Conservation (phyloP, 139 green algal genomes). For the Eudorina sp. region DNA sequence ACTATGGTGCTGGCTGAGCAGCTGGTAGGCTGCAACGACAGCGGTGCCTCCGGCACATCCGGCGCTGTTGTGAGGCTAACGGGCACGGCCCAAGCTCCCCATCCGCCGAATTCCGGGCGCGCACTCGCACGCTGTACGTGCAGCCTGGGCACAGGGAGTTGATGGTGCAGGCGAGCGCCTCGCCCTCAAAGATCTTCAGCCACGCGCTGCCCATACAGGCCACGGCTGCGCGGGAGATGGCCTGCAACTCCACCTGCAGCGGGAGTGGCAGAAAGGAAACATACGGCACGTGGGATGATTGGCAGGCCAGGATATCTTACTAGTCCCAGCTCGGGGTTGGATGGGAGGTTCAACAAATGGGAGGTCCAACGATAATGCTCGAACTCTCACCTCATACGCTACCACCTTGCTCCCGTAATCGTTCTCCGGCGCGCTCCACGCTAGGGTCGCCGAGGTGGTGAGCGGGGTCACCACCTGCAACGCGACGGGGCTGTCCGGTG, state of each 20-base stretch:
- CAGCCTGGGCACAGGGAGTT: conserved; percentile 73
- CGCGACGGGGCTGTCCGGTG: conserved; percentile 47
- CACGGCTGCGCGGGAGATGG: conserved; percentile 64
- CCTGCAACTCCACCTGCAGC: conserved; percentile 76
- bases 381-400: conserved; percentile 50
- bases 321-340: too few relatives aligned
- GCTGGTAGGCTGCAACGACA: conserved; percentile 23
- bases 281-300: too few relatives aligned
- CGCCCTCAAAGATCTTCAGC: conserved; percentile 73
- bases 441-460: conserved; percentile 67
- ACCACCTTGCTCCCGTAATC: conserved; percentile 71
- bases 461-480: conserved; percentile 52
- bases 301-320: too few relatives aligned
- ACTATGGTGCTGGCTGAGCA: conserved; percentile 52
- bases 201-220: conserved; percentile 72
- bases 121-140: conserved; percentile 74
- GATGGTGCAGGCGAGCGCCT: conserved; percentile 70
- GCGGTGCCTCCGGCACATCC: conserved; percentile 58
- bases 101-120: conserved; percentile 66
- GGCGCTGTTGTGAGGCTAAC: conserved; percentile 65
- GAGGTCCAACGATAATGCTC: not conserved
- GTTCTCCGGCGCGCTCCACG: conserved; percentile 67
- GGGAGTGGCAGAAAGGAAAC: too few relatives aligned
- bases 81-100: conserved; percentile 57
- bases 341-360: too few relatives aligned